These are phyloP conservation scores for Phytophthora cryptogea DNA, from an alignment of 352 stramenopile species.

Conservation along the genomic window DNA sequence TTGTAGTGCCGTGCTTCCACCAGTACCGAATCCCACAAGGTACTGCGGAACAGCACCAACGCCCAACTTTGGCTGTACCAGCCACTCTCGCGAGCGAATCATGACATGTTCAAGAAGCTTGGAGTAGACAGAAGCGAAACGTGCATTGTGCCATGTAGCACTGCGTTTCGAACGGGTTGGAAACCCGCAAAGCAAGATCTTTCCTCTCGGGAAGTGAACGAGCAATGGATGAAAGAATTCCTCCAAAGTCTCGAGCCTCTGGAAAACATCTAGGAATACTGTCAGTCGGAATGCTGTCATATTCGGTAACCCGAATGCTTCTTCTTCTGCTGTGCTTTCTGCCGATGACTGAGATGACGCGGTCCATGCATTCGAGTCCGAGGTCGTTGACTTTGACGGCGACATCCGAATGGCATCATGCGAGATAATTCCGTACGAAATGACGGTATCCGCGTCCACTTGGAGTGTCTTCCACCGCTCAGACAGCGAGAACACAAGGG, in stretches of 20 bases:
- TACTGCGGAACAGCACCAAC: slow-evolving; percentile 67
- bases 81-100: slow-evolving; percentile 60
- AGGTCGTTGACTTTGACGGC: slow-evolving; percentile 5
- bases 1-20: slow-evolving; percentile 51
- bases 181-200: slow-evolving; percentile 69
- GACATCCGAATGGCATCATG: slow-evolving; percentile 31
- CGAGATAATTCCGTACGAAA: slow-evolving; percentile 58
- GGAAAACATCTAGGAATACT: slow-evolving; percentile 70
- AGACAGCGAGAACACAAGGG: slow-evolving; percentile 46
- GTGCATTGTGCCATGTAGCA: slow-evolving; percentile 57
- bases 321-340: slow-evolving; percentile 17
- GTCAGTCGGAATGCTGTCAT: slow-evolving; percentile 55
- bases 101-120: slow-evolving; percentile 60
- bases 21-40: slow-evolving; percentile 65
- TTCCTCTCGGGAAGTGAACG: slow-evolving; percentile 61
- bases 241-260: slow-evolving; percentile 61
- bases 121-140: slow-evolving; percentile 46
- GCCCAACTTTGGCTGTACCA: slow-evolving; percentile 75
- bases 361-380: slow-evolving; percentile 1
- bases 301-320: slow-evolving; percentile 3
- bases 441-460: slow-evolving; percentile 45
- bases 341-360: slow-evolving; percentile 7
- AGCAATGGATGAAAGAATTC: slow-evolving; percentile 63
- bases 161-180: slow-evolving; percentile 40
- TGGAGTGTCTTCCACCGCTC: slow-evolving; percentile 46